These are phyloP conservation scores for Akebia trifoliata DNA, from an alignment of 164 flowering plant genomes.

Conservation along the genomic window DNA sequence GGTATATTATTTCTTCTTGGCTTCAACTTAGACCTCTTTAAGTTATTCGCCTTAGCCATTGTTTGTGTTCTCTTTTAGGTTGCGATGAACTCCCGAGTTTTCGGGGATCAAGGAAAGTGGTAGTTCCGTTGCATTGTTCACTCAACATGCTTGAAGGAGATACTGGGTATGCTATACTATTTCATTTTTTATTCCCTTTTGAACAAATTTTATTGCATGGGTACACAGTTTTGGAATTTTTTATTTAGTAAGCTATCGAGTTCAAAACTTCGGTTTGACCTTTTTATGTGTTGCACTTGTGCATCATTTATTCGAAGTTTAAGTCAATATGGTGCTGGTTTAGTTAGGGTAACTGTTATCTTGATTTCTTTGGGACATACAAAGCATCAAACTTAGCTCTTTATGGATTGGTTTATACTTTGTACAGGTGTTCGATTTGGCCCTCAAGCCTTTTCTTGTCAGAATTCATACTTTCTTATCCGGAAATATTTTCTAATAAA, in stretches of 20 bases:
- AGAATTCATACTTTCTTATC: conserved; percentile 77
- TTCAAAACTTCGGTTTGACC: too few species aligned
- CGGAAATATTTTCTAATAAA: conserved; percentile 56
- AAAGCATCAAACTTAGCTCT: neutral
- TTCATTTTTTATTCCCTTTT: neutral
- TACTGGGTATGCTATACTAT: conserved; percentile 60
- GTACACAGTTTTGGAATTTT: too few species aligned
- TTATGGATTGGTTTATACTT: conserved; percentile 19
- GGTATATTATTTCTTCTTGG: neutral
- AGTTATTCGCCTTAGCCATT: conserved; percentile 1
- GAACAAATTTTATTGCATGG: too few species aligned
- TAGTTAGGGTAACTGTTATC: neutral
- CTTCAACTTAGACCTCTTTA: neutral
- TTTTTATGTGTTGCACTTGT: too few species aligned
- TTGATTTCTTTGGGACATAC: neutral
- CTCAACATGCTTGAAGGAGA: conserved; percentile 98
- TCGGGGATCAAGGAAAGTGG: conserved; percentile 37
- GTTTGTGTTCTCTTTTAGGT: conserved; percentile 20
- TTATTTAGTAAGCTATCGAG: too few species aligned
- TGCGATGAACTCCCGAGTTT: conserved; percentile 25
- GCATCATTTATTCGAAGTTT: too few species aligned
- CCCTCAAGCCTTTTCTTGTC: conserved; percentile 92
- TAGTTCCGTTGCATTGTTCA: conserved; percentile 70
- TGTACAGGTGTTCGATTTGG: conserved; percentile 83
- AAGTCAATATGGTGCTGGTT: neutral